Percentiles rank a stretch among this genome's conserved stretches.
These are phyloP conservation scores for Pythium brachiatum DNA, from an alignment of 352 stramenopile species.

Conservation along the genomic window DNA sequence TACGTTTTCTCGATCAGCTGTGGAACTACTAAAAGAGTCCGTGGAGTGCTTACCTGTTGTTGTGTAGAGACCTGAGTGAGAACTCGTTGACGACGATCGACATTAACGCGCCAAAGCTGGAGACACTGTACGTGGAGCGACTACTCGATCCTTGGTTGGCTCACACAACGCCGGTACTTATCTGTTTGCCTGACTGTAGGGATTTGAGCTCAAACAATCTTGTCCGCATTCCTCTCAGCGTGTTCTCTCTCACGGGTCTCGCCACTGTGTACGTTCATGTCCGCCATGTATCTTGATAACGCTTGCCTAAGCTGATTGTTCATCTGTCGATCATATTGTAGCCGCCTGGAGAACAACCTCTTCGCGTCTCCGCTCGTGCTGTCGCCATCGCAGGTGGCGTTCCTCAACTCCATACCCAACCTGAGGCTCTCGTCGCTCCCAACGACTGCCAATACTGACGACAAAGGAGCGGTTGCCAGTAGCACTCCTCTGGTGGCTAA, in stretches of 20 bases:
- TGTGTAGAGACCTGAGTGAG: not conserved
- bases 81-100: not conserved
- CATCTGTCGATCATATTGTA: no score
- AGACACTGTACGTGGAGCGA: not conserved
- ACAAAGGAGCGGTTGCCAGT: no score
- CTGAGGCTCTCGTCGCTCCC: not conserved
- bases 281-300: no score
- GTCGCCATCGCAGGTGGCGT: not conserved
- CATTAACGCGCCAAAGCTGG: not conserved
- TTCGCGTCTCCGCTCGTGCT: not conserved
- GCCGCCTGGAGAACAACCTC: not conserved
- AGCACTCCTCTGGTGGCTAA: no score
- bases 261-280: not conserved
- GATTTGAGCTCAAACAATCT: not conserved
- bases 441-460: no score
- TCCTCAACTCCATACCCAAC: not conserved
- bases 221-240: not conserved
- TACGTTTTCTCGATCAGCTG: no score
- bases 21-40: no score
- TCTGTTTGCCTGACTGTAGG: no score
- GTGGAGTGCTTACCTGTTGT: not conserved
- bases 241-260: not conserved
- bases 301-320: no score
- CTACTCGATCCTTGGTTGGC: no score
- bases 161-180: no score